Conservation (phyloP, 306 rosid genomes). For the Boehmeria nivea region DNA sequence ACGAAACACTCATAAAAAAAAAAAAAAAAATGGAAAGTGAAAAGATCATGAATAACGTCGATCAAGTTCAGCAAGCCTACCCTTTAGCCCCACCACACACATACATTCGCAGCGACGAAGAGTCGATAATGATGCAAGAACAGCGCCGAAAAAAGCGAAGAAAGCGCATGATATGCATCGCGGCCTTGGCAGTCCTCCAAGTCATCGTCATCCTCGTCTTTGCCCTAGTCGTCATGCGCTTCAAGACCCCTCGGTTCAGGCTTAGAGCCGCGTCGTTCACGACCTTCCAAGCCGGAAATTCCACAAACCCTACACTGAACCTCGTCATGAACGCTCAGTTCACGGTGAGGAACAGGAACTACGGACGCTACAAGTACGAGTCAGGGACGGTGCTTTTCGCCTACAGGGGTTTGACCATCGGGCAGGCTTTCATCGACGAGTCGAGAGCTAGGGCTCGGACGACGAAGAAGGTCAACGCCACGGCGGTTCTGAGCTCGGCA, state of each 20-base stretch:
- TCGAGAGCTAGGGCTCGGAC: conserved; percentile 20
- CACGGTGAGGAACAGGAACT: conserved; percentile 26
- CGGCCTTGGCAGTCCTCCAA: conserved; percentile 8
- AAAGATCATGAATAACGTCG: background rate
- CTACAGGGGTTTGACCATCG: conserved; percentile 9
- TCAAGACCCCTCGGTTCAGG: conserved; percentile 29
- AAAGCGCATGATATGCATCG: conserved; percentile 11
- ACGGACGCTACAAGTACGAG: conserved; percentile 16
- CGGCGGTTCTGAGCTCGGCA: conserved; percentile 8
- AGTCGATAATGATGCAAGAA: background rate
- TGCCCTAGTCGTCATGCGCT: conserved; percentile 14
- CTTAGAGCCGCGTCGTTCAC: conserved; percentile 14
- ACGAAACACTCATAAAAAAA: too few relatives aligned
- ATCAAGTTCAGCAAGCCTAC: background rate
- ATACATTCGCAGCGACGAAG: conserved; percentile 9
- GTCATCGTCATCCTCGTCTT: conserved; percentile 15
- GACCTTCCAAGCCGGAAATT: conserved; percentile 2
- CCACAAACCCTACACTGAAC: conserved; percentile 6
- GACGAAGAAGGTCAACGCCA: conserved; percentile 16
- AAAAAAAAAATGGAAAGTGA: conserved; percentile 10
- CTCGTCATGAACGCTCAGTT: conserved; percentile 11
- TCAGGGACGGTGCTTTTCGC: conserved; percentile 14
- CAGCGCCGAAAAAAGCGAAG: conserved; percentile 19
- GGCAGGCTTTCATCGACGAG: conserved; percentile 14
- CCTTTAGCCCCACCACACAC: conserved; percentile 11